Percentiles rank a stretch among this genome's conserved stretches.
These are phyloP conservation scores for Aspergillus vadensis DNA, from an alignment of 2,329 filamentous ascomycete genomes.

Conservation along the genomic window DNA sequence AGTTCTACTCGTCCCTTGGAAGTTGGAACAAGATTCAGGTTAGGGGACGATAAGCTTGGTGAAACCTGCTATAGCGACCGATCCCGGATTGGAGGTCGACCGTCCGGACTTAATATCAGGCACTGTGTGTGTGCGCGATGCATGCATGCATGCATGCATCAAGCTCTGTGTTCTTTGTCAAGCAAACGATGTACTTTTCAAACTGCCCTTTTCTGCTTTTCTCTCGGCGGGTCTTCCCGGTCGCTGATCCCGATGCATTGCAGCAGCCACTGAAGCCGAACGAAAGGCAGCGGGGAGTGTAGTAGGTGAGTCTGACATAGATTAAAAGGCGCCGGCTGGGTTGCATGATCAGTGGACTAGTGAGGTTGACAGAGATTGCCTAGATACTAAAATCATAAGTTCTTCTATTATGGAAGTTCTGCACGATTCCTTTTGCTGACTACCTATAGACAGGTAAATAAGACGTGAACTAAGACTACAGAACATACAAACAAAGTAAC, in stretches of 20 bases:
- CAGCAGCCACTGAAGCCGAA: not conserved
- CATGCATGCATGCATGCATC: not conserved
- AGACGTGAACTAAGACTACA: too few species aligned
- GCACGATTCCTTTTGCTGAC: too few species aligned
- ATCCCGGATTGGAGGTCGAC: too few species aligned
- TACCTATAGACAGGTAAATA: too few species aligned
- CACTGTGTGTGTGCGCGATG: too few species aligned
- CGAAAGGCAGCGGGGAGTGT: not conserved
- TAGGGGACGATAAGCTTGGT: too few species aligned
- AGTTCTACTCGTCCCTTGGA: not conserved
- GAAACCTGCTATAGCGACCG: not conserved
- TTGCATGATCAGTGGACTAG: not conserved
- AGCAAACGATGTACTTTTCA: not conserved
- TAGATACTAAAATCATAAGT: not conserved
- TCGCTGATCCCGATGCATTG: slow-evolving; percentile 5
- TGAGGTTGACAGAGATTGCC: not conserved
- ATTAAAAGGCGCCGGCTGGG: not conserved
- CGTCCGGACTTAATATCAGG: too few species aligned
- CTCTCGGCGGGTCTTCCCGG: slow-evolving; percentile 4
- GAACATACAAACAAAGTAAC: too few species aligned
- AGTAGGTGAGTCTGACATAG: not conserved
- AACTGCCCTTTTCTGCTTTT: not conserved
- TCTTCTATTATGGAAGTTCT: not conserved
- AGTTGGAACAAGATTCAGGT: not conserved
- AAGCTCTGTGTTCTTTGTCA: not conserved